Evolutionary conservation across 2,329 filamentous ascomycete genomes (phyloP).

Genomic region (Trichoderma koningiopsis): DNA sequence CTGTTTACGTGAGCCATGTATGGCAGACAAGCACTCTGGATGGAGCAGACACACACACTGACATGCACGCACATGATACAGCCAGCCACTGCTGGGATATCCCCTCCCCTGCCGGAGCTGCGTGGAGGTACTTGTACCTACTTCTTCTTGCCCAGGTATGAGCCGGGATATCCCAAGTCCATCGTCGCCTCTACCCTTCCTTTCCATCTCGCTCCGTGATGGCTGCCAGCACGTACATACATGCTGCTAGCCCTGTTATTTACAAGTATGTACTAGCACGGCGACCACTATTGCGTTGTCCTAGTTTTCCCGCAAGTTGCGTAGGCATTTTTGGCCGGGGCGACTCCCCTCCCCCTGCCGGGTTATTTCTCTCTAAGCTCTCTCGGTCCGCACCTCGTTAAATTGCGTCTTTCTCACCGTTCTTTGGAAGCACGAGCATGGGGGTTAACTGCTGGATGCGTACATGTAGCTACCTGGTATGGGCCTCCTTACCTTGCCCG

Average conservation of each 20-base stretch:
- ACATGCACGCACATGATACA: not conserved
- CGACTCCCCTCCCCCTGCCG: not conserved
- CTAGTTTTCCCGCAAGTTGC: not conserved
- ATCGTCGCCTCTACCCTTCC: not conserved
- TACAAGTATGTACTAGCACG: not conserved
- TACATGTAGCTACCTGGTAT: not conserved
- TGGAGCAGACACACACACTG: not conserved
- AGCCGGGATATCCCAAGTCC: not conserved
- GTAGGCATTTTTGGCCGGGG: not conserved
- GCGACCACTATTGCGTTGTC: not conserved
- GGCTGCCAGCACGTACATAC: not conserved
- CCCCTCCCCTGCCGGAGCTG: not conserved
- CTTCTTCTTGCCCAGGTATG: not conserved
- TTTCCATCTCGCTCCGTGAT: not conserved
- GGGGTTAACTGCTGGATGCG: not conserved
- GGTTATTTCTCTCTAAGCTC: not conserved
- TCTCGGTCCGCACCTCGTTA: not conserved
- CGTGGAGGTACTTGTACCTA: not conserved
- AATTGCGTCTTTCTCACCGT: slow-evolving; percentile 18
- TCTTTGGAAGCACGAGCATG: slow-evolving; percentile 4
- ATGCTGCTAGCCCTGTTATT: not conserved
- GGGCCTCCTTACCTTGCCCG: slow-evolving; percentile 15
- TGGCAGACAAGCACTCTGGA: not conserved
- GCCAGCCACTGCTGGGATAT: not conserved
- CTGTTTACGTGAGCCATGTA: not conserved